A percentile compares a stretch with the other conserved stretches of the same genome.
Conservation (phyloP, 2,329 filamentous ascomycete genomes). For the Fusarium pilosicola region DNA sequence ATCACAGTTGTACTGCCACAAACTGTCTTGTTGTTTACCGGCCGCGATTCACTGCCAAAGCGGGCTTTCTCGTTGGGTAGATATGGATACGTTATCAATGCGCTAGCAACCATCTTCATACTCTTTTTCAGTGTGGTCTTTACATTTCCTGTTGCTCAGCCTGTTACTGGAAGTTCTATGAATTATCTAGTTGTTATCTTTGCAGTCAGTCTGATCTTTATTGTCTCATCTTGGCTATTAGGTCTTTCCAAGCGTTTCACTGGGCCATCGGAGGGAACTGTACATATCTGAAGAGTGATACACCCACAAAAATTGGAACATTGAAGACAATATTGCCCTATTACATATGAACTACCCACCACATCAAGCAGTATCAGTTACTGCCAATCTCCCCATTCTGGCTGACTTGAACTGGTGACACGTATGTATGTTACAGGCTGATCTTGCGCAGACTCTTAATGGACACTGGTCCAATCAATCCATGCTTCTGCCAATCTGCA, state of each 20-base stretch:
- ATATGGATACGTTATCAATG: background rate
- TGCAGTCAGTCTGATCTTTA: background rate
- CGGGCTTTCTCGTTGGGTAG: background rate
- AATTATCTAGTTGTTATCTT: background rate
- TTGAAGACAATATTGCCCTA: rapidly evolving
- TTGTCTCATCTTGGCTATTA: background rate
- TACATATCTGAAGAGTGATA: background rate
- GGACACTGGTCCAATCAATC: background rate
- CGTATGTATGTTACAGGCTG: rapidly evolving
- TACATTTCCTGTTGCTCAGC: background rate
- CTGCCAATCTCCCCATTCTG: background rate
- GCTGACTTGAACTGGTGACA: rapidly evolving
- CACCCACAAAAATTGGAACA: rapidly evolving
- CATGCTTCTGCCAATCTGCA: background rate
- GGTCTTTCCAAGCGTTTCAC: background rate
- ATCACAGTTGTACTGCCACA: background rate
- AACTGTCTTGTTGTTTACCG: background rate
- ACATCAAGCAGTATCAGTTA: background rate
- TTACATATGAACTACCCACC: background rate
- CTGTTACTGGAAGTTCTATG: background rate
- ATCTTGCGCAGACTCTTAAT: background rate
- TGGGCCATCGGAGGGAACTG: background rate
- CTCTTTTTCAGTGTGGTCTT: background rate
- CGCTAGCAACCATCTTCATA: background rate
- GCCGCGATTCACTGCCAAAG: background rate